Conservation (phyloP, 1,139 yeast species). For the Yamadazyma atmosphaerica region DNA sequence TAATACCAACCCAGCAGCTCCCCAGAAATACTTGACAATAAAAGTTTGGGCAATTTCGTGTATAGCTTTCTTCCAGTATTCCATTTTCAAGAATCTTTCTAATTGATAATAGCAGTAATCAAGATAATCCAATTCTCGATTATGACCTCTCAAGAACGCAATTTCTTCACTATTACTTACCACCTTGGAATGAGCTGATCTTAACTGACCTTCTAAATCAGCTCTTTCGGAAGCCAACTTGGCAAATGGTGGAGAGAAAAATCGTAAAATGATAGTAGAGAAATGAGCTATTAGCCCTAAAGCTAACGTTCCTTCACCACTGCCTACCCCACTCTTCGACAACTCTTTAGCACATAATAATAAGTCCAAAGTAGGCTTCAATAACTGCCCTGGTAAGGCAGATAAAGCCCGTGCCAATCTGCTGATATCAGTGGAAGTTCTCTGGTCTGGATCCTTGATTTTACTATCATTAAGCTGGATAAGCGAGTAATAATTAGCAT, state of each 20-base stretch:
- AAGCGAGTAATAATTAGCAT: slow-evolving; percentile 45
- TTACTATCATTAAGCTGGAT: slow-evolving; percentile 56
- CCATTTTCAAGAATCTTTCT: slow-evolving; percentile 76
- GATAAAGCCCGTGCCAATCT: slow-evolving; percentile 74
- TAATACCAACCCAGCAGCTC: slow-evolving; percentile 86
- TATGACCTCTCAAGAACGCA: slow-evolving; percentile 81
- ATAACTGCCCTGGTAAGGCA: slow-evolving; percentile 78
- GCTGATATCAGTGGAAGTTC: slow-evolving; percentile 77
- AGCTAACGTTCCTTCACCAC: slow-evolving; percentile 82
- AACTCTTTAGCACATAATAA: slow-evolving; percentile 81
- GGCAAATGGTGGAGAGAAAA: slow-evolving; percentile 90
- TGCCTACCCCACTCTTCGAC: slow-evolving; percentile 70
- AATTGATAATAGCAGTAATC: slow-evolving; percentile 82
- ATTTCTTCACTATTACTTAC: slow-evolving; percentile 83
- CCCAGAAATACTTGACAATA: slow-evolving; percentile 91
- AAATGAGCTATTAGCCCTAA: slow-evolving; percentile 80
- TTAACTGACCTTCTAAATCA: slow-evolving; percentile 79
- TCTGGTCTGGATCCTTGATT: slow-evolving; percentile 78
- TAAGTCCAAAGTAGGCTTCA: slow-evolving; percentile 83
- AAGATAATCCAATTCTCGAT: slow-evolving; percentile 72
- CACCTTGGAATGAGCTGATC: slow-evolving; percentile 79
- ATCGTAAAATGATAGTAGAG: slow-evolving; percentile 70
- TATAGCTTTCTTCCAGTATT: slow-evolving; percentile 71
- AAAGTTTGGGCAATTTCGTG: slow-evolving; percentile 81
- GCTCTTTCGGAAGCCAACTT: slow-evolving; percentile 78